Conservation (phyloP, 768 basidiomycete species). For the Amanita thiersii region DNA sequence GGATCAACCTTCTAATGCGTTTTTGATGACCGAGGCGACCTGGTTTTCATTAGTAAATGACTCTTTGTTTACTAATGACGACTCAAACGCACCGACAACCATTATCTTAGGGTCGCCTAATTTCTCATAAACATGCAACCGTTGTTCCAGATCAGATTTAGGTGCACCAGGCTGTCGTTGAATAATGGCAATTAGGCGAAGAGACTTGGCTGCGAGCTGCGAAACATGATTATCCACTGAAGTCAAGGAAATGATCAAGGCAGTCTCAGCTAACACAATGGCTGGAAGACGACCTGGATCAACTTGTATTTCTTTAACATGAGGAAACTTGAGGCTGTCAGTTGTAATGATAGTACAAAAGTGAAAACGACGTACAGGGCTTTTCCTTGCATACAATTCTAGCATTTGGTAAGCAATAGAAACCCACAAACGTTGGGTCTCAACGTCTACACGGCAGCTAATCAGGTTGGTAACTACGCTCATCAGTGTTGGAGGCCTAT, state of each 20-base stretch:
- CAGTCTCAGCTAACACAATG: conserved; percentile 63
- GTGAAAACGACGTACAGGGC: conserved; percentile 28
- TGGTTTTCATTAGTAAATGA: conserved; percentile 18
- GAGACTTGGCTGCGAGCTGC: conserved; percentile 56
- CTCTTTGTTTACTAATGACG: neutral
- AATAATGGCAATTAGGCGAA: conserved; percentile 60
- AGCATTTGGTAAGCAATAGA: conserved; percentile 52
- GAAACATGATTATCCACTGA: conserved; percentile 64
- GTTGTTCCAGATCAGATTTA: conserved; percentile 51
- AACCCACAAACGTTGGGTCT: conserved; percentile 64
- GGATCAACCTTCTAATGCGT: conserved; percentile 64
- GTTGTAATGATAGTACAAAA: neutral
- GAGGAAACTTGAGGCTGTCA: conserved; percentile 23
- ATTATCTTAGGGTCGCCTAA: conserved; percentile 68
- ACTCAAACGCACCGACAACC: conserved; percentile 48
- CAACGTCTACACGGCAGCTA: conserved; percentile 47
- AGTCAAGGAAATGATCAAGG: conserved; percentile 62
- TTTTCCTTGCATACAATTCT: conserved; percentile 43
- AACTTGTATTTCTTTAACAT: conserved; percentile 42
- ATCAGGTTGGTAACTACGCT: conserved; percentile 53
- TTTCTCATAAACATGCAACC: conserved; percentile 70
- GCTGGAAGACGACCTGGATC: conserved; percentile 48
- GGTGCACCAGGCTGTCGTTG: conserved; percentile 58
- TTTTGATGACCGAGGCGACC: conserved; percentile 79
- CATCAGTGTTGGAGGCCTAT: conserved; percentile 34